A percentile compares a stretch with the other conserved stretches of the same genome.
These are phyloP conservation scores for Symbiodinium natans DNA, from an alignment of 73 alveolate genomes.

Conservation along the genomic window DNA sequence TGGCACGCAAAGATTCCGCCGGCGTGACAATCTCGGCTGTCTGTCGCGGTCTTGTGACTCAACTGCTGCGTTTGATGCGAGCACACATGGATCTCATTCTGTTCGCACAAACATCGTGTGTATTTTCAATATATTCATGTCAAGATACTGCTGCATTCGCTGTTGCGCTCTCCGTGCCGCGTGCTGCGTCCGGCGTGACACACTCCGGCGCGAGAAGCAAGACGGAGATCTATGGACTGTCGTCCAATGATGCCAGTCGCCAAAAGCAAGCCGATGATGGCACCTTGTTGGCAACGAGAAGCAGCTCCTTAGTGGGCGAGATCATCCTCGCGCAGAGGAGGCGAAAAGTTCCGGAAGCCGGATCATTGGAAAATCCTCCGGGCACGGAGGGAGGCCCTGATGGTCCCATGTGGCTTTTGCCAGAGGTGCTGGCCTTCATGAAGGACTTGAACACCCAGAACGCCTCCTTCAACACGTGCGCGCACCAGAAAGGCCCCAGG, in stretches of 20 bases:
- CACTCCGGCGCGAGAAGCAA: too few species aligned
- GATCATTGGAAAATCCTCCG: constrained; percentile 33
- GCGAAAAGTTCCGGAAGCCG: constrained; percentile 19
- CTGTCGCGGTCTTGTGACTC: too few species aligned
- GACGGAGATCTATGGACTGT: neutral
- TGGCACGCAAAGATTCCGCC: too few species aligned
- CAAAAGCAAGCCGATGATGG: constrained; percentile 9
- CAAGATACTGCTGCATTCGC: too few species aligned
- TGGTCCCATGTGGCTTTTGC: neutral
- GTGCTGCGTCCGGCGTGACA: too few species aligned
- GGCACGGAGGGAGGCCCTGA: neutral
- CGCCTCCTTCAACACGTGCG: constrained; percentile 8
- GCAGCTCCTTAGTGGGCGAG: neutral
- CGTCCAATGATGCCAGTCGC: neutral
- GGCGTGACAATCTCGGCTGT: too few species aligned
- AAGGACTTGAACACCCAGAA: neutral
- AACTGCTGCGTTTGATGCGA: too few species aligned
- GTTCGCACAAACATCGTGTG: too few species aligned
- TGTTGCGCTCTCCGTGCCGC: too few species aligned
- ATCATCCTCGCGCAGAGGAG: neutral
- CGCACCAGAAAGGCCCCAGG: neutral
- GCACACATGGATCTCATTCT: too few species aligned
- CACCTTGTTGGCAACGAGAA: neutral
- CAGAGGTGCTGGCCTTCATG: neutral
- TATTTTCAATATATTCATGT: too few species aligned